Conservation (phyloP, 192 early-diverging fungal species). For the Haplosporangium gracile region DNA sequence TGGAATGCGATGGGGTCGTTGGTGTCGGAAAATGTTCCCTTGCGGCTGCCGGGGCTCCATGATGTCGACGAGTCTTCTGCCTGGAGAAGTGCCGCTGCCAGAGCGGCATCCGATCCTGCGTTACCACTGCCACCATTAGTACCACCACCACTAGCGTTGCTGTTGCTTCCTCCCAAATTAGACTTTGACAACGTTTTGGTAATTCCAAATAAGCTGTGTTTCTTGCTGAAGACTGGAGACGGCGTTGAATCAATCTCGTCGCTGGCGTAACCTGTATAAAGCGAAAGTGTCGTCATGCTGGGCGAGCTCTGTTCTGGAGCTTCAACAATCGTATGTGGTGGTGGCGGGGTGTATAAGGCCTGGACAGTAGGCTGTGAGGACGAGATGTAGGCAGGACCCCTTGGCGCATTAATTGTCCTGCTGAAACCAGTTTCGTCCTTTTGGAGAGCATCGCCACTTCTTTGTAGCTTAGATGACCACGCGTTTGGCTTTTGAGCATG, state of each 20-base stretch:
- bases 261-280: background rate
- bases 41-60: background rate
- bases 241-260: background rate
- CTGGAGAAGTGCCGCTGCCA: constrained; percentile 27
- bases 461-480: background rate
- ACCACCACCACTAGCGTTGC: background rate
- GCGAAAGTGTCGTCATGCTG: background rate
- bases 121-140: background rate
- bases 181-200: background rate
- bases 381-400: background rate
- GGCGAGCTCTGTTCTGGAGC: background rate
- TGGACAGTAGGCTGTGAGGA: background rate
- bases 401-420: background rate
- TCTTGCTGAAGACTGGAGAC: background rate
- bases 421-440: background rate
- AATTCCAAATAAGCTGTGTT: background rate
- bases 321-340: background rate
- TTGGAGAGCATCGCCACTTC: background rate
- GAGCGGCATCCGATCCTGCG: constrained; percentile 11
- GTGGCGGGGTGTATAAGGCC: background rate
- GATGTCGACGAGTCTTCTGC: constrained; percentile 24
- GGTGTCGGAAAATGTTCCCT: background rate
- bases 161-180: background rate
- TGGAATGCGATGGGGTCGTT: background rate
- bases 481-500: background rate